Percentiles rank a stretch among this genome's conserved stretches.
phyloP scores from a whole-genome alignment of 192 early-diverging fungal species.

The Coemansia sp. region DNA sequence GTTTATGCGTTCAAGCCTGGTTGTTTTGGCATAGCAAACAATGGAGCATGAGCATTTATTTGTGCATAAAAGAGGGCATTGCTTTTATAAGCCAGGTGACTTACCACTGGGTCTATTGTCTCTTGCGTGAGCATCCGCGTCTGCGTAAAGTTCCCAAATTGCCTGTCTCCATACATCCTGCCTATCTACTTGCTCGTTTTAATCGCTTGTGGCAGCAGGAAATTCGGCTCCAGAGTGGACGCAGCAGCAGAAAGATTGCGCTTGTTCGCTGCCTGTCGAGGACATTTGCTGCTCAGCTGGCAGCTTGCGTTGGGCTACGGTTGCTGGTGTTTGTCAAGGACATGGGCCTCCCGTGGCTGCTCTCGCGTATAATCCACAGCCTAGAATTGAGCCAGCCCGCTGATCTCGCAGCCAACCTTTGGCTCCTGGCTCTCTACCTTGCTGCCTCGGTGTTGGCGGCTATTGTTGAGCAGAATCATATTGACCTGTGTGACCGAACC shows the following conservation, averaged over 20 bases:
- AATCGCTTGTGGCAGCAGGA: conserved; percentile 14
- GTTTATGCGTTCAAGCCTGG: too few species aligned
- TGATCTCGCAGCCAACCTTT: too few species aligned
- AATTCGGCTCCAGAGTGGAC: neutral
- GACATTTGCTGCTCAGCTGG: conserved; percentile 20
- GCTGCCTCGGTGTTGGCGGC: neutral
- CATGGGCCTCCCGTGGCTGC: conserved; percentile 12
- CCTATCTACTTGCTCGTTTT: neutral
- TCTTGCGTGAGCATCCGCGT: neutral
- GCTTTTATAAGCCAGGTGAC: conserved; percentile 19
- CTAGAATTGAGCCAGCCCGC: too few species aligned
- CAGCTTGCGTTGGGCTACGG: conserved; percentile 14
- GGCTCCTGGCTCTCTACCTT: conserved; percentile 8
- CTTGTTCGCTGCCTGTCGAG: neutral
- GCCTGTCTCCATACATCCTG: conserved; percentile 12
- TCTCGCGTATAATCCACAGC: conserved; percentile 22
- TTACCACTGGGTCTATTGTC: conserved; percentile 37
- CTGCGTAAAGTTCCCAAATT: neutral
- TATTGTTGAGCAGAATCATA: conserved; percentile 38
- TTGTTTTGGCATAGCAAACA: too few species aligned
- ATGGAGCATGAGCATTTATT: too few species aligned
- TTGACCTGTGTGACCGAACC: conserved; percentile 26
- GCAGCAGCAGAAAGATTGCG: too few species aligned
- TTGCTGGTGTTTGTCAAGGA: conserved; percentile 26
- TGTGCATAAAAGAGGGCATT: neutral